These are phyloP conservation scores for Hypoxylon lenormandii DNA, from an alignment of 495 filamentous ascomycete genomes.

Conservation along the genomic window DNA sequence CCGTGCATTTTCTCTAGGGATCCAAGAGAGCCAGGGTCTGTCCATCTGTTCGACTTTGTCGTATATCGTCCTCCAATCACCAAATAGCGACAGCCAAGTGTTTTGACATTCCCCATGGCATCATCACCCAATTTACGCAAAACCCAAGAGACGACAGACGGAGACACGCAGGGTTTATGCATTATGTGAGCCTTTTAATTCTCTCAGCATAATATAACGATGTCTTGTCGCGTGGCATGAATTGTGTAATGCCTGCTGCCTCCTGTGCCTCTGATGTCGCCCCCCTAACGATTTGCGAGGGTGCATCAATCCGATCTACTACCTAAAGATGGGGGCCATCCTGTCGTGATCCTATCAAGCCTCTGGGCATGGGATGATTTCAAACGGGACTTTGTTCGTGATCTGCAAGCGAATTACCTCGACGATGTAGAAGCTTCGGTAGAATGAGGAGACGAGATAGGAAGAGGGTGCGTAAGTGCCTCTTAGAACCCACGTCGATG, in stretches of 20 bases:
- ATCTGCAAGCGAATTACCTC: slow-evolving; percentile 24
- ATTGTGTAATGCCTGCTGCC: slow-evolving; percentile 7
- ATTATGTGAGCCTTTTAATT: slow-evolving; percentile 47
- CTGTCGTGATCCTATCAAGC: slow-evolving; percentile 34
- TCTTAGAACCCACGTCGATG: neutral
- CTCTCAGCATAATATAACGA: slow-evolving; percentile 31
- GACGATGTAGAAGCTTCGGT: slow-evolving; percentile 13
- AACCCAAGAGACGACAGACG: slow-evolving; percentile 12
- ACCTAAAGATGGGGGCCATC: slow-evolving; percentile 40
- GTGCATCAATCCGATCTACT: slow-evolving; percentile 32
- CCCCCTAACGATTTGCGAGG: slow-evolving; percentile 23
- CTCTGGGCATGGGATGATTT: slow-evolving; percentile 23
- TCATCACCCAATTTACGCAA: slow-evolving; percentile 24
- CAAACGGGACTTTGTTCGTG: slow-evolving; percentile 37
- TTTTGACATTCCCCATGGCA: neutral
- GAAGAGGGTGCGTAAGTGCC: neutral
- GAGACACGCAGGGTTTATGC: slow-evolving; percentile 22
- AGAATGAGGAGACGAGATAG: slow-evolving; percentile 4
- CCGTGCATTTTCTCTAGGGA: neutral
- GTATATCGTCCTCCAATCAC: slow-evolving; percentile 37
- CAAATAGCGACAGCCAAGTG: neutral
- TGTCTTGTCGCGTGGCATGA: slow-evolving; percentile 32
- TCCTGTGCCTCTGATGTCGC: neutral
- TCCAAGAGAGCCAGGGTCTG: neutral
- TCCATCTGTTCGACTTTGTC: slow-evolving; percentile 6